Evolutionary conservation across 176 grass and related monocot genomes (phyloP).

Genomic region (Miscanthus lutarioriparius): DNA sequence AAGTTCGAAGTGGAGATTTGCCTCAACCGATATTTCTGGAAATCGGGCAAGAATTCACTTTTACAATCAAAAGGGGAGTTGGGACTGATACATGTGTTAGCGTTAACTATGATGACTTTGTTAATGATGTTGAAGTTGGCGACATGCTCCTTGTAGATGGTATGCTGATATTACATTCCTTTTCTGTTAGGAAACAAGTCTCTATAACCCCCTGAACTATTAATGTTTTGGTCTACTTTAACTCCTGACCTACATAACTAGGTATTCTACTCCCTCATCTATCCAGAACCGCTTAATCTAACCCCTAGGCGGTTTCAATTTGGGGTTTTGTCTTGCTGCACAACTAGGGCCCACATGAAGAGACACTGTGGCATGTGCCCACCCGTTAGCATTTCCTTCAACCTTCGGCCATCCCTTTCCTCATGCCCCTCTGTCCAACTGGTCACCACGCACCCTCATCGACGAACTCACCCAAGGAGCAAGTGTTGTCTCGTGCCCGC

Average conservation of each 20-base stretch:
- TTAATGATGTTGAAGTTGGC: conserved; percentile 92
- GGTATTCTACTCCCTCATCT: not conserved
- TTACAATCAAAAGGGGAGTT: conserved; percentile 86
- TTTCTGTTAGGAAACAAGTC: not conserved
- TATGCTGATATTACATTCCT: conserved; percentile 29
- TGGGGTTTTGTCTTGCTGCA: not conserved
- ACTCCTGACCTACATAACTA: not conserved
- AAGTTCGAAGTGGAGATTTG: conserved; percentile 96
- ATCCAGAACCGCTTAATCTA: not conserved
- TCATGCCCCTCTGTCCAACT: not conserved
- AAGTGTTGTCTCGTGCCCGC: not conserved
- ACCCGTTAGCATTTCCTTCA: not conserved
- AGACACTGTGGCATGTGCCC: not conserved
- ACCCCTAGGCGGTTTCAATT: not conserved
- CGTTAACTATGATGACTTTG: conserved; percentile 96
- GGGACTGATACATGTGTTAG: conserved; percentile 89
- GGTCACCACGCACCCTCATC: not conserved
- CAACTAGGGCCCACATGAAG: not conserved
- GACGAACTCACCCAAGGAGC: not conserved
- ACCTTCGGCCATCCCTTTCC: not conserved
- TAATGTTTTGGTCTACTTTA: not conserved
- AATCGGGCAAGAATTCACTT: conserved; percentile 76
- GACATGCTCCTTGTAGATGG: conserved; percentile 98
- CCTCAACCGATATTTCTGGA: conserved; percentile 71
- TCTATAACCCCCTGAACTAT: not conserved